Conservation (phyloP, 345 rosid genomes). For the Lepidium africanum region DNA sequence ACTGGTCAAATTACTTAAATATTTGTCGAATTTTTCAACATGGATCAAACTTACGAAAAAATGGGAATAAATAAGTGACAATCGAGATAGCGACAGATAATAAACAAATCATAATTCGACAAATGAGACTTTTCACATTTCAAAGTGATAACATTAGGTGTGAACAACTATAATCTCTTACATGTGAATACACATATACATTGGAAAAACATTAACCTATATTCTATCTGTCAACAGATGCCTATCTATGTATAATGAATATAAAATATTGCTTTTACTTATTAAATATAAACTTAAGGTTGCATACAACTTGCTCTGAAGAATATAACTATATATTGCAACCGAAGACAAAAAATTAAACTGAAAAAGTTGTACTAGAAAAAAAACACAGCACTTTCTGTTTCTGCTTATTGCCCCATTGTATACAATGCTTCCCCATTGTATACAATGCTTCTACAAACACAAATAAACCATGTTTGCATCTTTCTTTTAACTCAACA, state of each 20-base stretch:
- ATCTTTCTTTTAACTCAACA: slow-evolving; percentile 41
- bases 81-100: background rate
- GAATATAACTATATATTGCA: background rate
- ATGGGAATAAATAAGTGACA: background rate
- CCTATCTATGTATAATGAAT: no score
- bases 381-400: background rate
- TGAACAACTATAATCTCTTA: background rate
- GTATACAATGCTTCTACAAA: slow-evolving; percentile 3
- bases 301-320: background rate
- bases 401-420: slow-evolving; percentile 3
- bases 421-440: slow-evolving; percentile 8
- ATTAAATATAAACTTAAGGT: background rate
- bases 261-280: background rate
- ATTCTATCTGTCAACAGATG: no score
- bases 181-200: no score
- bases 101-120: no score
- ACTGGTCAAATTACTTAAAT: background rate
- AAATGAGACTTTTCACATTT: no score
- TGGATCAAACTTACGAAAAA: background rate
- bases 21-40: background rate
- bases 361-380: background rate
- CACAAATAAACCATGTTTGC: background rate
- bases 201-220: no score
- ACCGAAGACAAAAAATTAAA: background rate
- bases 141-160: background rate